Percentiles rank a stretch among this genome's conserved stretches.
phyloP scores from a whole-genome alignment of 257 asterid genomes.

The Solanum medicagineum region DNA sequence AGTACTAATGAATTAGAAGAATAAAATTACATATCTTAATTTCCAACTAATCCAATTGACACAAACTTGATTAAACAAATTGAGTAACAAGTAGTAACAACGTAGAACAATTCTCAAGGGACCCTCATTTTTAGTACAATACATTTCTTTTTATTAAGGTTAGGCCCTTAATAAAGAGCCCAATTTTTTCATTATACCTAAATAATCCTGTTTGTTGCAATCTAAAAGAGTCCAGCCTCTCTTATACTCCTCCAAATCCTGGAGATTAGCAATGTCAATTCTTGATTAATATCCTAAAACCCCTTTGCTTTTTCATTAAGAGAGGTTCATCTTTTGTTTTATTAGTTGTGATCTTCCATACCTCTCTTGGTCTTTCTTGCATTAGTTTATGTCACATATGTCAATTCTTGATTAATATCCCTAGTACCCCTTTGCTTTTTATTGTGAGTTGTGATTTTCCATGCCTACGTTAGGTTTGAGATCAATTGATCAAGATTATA shows the following conservation, averaged over 20 bases:
- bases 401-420: background rate
- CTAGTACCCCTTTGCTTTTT: background rate
- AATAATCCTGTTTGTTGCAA: background rate
- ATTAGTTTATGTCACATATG: background rate
- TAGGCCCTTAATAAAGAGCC: slow-evolving; percentile 1
- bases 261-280: slow-evolving; percentile 8
- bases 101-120: slow-evolving; percentile 50
- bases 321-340: slow-evolving; percentile 1
- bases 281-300: background rate
- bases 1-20: background rate
- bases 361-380: background rate
- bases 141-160: slow-evolving; percentile 5
- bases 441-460: background rate
- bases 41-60: slow-evolving; percentile 40
- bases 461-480: background rate
- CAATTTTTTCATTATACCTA: background rate
- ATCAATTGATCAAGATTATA: background rate
- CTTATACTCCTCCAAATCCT: slow-evolving; percentile 22
- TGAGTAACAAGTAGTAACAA: slow-evolving; percentile 8
- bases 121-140: background rate
- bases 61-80: slow-evolving; percentile 21
- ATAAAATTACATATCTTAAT: background rate
- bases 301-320: background rate
- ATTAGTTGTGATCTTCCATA: background rate
- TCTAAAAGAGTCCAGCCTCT: slow-evolving; percentile 6